Base-by-base conservation (phyloP, 192 early-diverging fungal species). In the Linnemannia zychae region DNA sequence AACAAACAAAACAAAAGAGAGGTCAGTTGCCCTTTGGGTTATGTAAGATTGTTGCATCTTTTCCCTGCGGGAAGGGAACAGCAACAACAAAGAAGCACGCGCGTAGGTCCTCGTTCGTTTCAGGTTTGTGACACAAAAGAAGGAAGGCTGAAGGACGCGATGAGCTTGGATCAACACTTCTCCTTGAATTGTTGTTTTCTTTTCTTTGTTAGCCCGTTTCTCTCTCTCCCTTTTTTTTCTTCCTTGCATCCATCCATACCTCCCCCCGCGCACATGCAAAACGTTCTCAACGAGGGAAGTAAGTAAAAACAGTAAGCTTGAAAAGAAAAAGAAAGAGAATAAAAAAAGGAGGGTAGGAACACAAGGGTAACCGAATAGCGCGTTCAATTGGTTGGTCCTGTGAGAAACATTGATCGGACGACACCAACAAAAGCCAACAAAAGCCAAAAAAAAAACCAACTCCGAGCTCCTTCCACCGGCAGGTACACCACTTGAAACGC, bases 31-130 rank as follows among this genome's bases (percentile, higher is more conserved):
- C 40, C n/a, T n/a, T 44, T 33, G 57, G 24, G 57, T 63, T 63
- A 63, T 63, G 57, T 63, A 63, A 63, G 24, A n/a, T 63, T 31
- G 57, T 63, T 63, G 15, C 28, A n/a, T 57, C 22, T 57, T 57
- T 20, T 57, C 57, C 12, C 9, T 11, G 24, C n/a, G n/a, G 12
- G 7, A 60, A 15, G 12, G 12, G 9, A 57, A n/a, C 6, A 57
- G 52, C n/a, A n/a, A n/a, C n/a, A 24, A 16, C 52, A 47, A 47
- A 47, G 12, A 47, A 49, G 17, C 48, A 49, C 9, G 1, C 48
- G 9, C 40, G 53, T n/a, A 7, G n/a, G n/a, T 31, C 57, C 28
- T 12, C 28, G n/a, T 63, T 70, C 24, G 22, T 46, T 70, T 70
- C 24, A 44, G 40, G 40, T 44, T 44, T 44, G 40, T 44, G 40